Base-by-base conservation (phyloP, 257 asterid genomes). In the Agastache rugosa region DNA sequence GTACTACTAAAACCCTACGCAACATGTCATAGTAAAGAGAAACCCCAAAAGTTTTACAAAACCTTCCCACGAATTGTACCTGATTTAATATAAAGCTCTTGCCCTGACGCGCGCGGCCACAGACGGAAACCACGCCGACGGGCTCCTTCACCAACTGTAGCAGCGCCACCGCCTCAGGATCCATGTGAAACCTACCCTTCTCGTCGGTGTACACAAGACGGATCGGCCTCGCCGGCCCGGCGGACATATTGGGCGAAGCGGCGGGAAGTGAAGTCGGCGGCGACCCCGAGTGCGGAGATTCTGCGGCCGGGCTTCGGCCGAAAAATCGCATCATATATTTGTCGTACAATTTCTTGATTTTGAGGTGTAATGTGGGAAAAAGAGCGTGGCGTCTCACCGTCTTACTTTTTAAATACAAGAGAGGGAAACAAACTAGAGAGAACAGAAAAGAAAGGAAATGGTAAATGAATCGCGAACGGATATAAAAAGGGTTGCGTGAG, bases 31-130 rank as follows among this genome's bases (percentile, higher is more conserved):
- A 48, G 29, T 35, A 48, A 39, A 56, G 56, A 29, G 0, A 54
- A 12, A 62, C 15, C 53, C 50, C 63, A 34, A 37, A 23, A 42
- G 6, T 37, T 6, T 17, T 31, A 23, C 29, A 67, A 63, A 29
- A 42, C 53, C 45, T 65, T 56, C 12, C 12, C 72, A 67, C 54
- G 48, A 51, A 80, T 19, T 50, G 27, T 62, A 92, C 98, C 98
- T 95, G 97, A 82, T 95, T 95, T 14, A 95, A 71, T 67, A 95
- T 86, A 53, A 75, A 92, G 81, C 99, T 95, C 87, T 95, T 95
- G 71, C 99, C 99, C 76, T 95, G 99, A n/a, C 97, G 96, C 70
- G 98, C 98, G 42, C 99, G 99, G 39, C 99, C 99, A 47, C 99
- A 95, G 1, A 95, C 99, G 60, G 99, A 93, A 48, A 95, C 99